Conservation (phyloP, 805 yeast species). For the Kockiozyma suomiensis region DNA sequence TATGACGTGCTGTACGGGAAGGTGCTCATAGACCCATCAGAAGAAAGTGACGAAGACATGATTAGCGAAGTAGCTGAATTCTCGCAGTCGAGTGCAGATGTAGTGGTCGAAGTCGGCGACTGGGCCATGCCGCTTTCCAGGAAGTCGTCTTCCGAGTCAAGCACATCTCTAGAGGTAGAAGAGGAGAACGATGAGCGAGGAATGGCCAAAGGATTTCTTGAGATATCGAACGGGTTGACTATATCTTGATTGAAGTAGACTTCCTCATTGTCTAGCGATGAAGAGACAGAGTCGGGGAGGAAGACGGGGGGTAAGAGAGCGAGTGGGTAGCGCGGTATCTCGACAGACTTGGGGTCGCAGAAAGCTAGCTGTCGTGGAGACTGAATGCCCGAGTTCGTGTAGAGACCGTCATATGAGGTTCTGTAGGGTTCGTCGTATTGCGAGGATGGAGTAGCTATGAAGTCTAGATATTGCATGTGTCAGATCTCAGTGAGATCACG, state of each 20-base stretch:
- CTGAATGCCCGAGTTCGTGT: not conserved
- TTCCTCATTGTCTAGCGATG: not conserved
- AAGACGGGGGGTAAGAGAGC: slow-evolving; percentile 1
- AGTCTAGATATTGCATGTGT: not conserved
- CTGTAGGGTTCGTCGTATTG: not conserved
- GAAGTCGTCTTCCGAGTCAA: slow-evolving; percentile 5
- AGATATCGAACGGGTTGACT: not conserved
- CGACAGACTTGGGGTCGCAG: slow-evolving; percentile 15
- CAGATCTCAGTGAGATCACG: not conserved
- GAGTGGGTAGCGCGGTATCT: not conserved
- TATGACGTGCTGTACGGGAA: not conserved
- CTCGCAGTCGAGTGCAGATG: slow-evolving; percentile 3
- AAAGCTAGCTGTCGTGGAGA: not conserved
- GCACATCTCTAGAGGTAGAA: not conserved
- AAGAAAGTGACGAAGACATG: not conserved
- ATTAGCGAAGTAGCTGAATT: not conserved
- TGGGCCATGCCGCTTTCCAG: not conserved
- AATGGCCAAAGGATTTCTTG: not conserved
- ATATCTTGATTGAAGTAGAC: slow-evolving; percentile 25
- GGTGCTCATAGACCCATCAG: not conserved
- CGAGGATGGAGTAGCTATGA: slow-evolving; percentile 1
- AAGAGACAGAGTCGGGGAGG: slow-evolving; percentile 33
- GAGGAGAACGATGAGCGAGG: slow-evolving; percentile 4
- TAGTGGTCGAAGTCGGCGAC: not conserved
- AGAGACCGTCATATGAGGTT: not conserved